Conservation (phyloP, 2,329 filamentous ascomycete genomes). For the Venturia asperata region DNA sequence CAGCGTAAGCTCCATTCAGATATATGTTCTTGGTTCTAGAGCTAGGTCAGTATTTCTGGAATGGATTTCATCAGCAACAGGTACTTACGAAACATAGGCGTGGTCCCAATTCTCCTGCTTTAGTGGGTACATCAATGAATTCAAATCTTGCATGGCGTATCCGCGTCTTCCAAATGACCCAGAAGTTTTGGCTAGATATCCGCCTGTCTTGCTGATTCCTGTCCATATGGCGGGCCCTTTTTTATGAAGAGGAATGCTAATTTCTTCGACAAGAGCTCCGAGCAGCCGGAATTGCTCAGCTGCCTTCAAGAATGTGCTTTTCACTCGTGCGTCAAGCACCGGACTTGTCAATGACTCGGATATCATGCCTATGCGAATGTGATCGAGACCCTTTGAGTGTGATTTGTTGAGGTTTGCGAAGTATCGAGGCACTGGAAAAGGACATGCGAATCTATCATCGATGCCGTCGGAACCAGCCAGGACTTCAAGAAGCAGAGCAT, state of each 20-base stretch:
- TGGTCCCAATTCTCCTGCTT: slow-evolving; percentile 45
- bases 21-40: slow-evolving; percentile 48
- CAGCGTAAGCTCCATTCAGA: slow-evolving; percentile 45
- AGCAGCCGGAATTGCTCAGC: slow-evolving; percentile 37
- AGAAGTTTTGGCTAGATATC: slow-evolving; percentile 38
- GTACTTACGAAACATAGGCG: slow-evolving; percentile 37
- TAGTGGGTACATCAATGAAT: slow-evolving; percentile 42
- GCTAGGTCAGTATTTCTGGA: not conserved
- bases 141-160: slow-evolving; percentile 45
- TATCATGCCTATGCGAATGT: slow-evolving; percentile 29
- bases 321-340: slow-evolving; percentile 37
- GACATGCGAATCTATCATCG: slow-evolving; percentile 38
- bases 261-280: slow-evolving; percentile 44
- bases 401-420: slow-evolving; percentile 23
- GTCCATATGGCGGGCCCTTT: slow-evolving; percentile 48
- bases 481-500: slow-evolving; percentile 38
- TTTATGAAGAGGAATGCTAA: slow-evolving; percentile 45
- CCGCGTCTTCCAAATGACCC: slow-evolving; percentile 40
- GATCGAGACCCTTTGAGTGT: slow-evolving; percentile 25
- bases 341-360: slow-evolving; percentile 27
- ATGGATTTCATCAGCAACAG: not conserved
- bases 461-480: slow-evolving; percentile 45
- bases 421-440: slow-evolving; percentile 29
- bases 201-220: slow-evolving; percentile 35
- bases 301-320: slow-evolving; percentile 37